phyloP scores from a whole-genome alignment of 2,329 filamentous ascomycete genomes.

The Nothophoma quercina region DNA sequence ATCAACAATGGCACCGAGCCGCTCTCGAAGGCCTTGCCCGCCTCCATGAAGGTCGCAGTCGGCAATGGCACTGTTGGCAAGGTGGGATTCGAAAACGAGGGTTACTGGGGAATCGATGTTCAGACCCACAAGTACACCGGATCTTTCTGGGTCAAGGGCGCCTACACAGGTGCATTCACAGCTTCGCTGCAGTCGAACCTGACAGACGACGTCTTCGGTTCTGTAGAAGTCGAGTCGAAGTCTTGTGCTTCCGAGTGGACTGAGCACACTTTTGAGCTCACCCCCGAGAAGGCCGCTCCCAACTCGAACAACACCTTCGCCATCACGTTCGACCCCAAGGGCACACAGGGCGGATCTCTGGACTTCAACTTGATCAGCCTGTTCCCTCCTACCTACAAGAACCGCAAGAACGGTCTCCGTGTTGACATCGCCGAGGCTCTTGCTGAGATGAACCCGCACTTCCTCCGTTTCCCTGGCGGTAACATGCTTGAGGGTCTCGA shows the following conservation, averaged over 20 bases:
- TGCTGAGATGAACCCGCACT: constrained; percentile 52
- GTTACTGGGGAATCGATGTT: constrained; percentile 62
- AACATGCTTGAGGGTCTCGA: constrained; percentile 54
- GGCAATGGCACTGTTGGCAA: constrained; percentile 47
- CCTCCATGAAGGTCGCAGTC: constrained; percentile 52
- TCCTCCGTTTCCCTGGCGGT: constrained; percentile 61
- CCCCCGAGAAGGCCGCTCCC: constrained; percentile 47
- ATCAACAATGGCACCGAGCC: constrained; percentile 52
- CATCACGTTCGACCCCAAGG: constrained; percentile 58
- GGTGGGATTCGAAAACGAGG: constrained; percentile 59
- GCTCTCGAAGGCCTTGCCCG: constrained; percentile 55
- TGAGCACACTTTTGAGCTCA: constrained; percentile 51
- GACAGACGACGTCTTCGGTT: constrained; percentile 53
- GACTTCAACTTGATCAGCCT: constrained; percentile 61
- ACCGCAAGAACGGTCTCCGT: constrained; percentile 60
- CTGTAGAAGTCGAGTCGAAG: constrained; percentile 37
- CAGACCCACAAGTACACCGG: constrained; percentile 57
- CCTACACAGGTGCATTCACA: constrained; percentile 47
- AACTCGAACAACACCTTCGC: constrained; percentile 61
- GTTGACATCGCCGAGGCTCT: constrained; percentile 59
- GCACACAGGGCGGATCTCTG: constrained; percentile 31
- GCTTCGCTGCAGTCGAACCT: constrained; percentile 52
- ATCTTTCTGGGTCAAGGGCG: constrained; percentile 58
- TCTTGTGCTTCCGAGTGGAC: constrained; percentile 48
- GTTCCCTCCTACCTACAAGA: constrained; percentile 63